Base-by-base conservation (phyloP, 129 eudicot genomes). In the Arctium lappa region DNA sequence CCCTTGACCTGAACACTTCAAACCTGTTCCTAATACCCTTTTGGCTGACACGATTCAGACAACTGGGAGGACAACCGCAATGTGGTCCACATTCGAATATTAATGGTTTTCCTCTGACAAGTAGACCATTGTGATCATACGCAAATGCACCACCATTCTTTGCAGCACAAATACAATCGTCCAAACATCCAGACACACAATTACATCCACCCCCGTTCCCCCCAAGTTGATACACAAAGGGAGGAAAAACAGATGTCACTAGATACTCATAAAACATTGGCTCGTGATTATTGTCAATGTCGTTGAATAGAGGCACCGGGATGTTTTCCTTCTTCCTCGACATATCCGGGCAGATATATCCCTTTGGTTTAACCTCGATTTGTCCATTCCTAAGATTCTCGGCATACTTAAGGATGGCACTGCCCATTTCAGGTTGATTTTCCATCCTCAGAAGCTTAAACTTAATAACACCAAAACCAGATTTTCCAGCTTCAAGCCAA, bases 381-480 rank as follows among this genome's bases (percentile, higher is more conserved):
- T 87, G 90, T 63, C 53, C 81, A 1, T 69, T 79, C 88, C 92
- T 88, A 81, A 91, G 90, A 31, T 6, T 86, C 56, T 69, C 81
- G 0, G 97, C 97, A 60, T 79, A 87, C 40, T 74, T 89, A 71
- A 93, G 88, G 30, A 84, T 7, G 2, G 82, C 30, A 75, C 94
- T 93, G 0, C 97, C 97, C 96, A 93, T 89, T 72, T 89, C 91
- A 10, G 86, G 89, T 73, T 93, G 97, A 82, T 86, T 82, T 56
- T 88, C 94, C 6, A 89, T 89, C 36, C 96, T 86, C 5, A 89
- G 74, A 72, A 93, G 94, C 79, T 84, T 91, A 82, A 86, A 93
- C 81, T 91, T 93, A n/a, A 76, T 89, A 8, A 91, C 97, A 30
- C 92, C 92, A 82, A 91, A 91, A 11, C 97, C 97, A 15, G 97